phyloP scores from a whole-genome alignment of 192 early-diverging fungal genomes.

The Entophlyctis luteolus region DNA sequence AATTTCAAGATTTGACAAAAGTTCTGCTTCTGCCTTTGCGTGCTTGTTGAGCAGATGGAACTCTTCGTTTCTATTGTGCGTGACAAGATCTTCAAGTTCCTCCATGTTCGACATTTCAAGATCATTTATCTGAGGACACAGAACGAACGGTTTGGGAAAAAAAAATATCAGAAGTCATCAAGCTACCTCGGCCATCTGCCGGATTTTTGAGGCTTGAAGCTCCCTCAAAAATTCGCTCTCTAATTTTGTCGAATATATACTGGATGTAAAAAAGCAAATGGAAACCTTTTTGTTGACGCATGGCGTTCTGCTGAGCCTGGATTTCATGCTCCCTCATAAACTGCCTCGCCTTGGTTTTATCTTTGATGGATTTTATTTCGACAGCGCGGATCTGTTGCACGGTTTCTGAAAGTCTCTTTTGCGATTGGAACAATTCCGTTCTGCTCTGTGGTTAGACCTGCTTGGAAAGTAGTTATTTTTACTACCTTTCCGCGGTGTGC shows the following conservation, averaged over 20 bases:
- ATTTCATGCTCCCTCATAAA: constrained; percentile 14
- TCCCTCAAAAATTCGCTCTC: constrained; percentile 26
- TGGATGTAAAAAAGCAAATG: background rate
- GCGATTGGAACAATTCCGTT: constrained; percentile 18
- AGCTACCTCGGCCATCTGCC: constrained; percentile 18
- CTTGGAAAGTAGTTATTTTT: no score
- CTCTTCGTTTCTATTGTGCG: constrained; percentile 8
- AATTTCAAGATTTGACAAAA: constrained; percentile 6
- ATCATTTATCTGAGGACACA: constrained; percentile 19
- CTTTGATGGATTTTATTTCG: constrained; percentile 13
- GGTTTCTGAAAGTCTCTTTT: constrained; percentile 7
- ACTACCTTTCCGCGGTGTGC: constrained; percentile 21
- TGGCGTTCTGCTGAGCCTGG: constrained; percentile 1
- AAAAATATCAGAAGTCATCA: no score
- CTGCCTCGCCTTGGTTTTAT: constrained; percentile 5
- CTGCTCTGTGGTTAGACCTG: background rate
- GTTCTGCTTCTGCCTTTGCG: background rate
- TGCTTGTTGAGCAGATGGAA: constrained; percentile 15
- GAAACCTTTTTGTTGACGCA: constrained; percentile 24
- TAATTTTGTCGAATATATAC: background rate
- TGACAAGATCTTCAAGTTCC: constrained; percentile 10
- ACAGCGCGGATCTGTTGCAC: constrained; percentile 4
- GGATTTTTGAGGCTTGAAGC: constrained; percentile 14
- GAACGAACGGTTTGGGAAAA: no score
- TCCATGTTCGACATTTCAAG: constrained; percentile 14